These are phyloP conservation scores for Fonsecaea monophora DNA, from an alignment of 2,329 filamentous ascomycete species.

Conservation along the genomic window DNA sequence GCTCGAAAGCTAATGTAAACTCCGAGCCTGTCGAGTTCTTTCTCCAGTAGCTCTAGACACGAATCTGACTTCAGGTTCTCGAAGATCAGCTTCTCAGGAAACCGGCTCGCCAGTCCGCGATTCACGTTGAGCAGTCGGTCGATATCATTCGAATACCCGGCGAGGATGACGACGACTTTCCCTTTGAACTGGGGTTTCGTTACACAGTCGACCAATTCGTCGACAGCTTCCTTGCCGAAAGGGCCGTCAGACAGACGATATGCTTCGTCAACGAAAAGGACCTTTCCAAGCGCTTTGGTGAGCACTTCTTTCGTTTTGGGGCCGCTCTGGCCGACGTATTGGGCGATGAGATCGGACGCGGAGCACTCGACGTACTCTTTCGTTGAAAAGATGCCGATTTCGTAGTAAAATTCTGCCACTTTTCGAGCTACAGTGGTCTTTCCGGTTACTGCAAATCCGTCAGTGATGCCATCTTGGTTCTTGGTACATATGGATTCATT, in stretches of 20 bases:
- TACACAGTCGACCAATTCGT: constrained; percentile 32
- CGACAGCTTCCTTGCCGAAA: constrained; percentile 61
- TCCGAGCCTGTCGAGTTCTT: not conserved
- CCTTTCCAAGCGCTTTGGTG: constrained; percentile 67
- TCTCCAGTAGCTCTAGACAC: constrained; percentile 56
- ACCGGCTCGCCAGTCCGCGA: constrained; percentile 25
- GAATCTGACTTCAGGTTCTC: constrained; percentile 50
- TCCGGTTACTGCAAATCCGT: constrained; percentile 57
- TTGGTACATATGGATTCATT: constrained; percentile 19
- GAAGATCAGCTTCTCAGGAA: constrained; percentile 27
- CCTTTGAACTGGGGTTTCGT: constrained; percentile 28
- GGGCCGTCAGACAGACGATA: constrained; percentile 72
- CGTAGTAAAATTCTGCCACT: constrained; percentile 75
- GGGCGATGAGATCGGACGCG: constrained; percentile 68
- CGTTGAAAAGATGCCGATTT: constrained; percentile 70
- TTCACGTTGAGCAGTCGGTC: constrained; percentile 25
- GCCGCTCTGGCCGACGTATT: constrained; percentile 71
- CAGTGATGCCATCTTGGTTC: constrained; percentile 13
- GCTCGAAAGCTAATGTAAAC: not conserved
- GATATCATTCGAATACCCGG: constrained; percentile 32
- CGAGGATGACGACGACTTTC: constrained; percentile 33
- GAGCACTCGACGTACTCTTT: constrained; percentile 69
- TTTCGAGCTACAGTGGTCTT: constrained; percentile 76
- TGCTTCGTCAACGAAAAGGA: constrained; percentile 79
- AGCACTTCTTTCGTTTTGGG: constrained; percentile 66